Evolutionary conservation across 345 rosid species (phyloP).

Genomic region (Bretschneidera sinensis): DNA sequence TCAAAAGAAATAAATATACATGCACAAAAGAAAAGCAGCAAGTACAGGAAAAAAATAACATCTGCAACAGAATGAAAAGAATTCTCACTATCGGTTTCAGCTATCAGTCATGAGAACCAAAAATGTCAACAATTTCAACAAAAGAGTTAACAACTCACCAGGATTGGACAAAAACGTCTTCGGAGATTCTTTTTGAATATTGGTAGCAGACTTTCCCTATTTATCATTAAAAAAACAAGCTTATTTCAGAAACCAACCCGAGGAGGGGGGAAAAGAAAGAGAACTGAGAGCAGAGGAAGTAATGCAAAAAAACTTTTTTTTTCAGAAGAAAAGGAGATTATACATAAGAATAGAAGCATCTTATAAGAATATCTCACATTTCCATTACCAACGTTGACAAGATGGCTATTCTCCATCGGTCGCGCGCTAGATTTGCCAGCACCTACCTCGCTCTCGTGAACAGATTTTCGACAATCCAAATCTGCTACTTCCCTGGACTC

Average conservation of each 20-base stretch:
- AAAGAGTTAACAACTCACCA: constrained; percentile 48
- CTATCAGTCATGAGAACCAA: not conserved
- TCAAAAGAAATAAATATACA: not conserved
- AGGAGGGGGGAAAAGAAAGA: not conserved
- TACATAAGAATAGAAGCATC: constrained; percentile 6
- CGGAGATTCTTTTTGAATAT: constrained; percentile 32
- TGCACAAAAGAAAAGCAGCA: not conserved
- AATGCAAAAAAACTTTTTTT: constrained; percentile 1
- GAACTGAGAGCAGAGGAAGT: not conserved
- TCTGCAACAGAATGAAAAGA: not conserved
- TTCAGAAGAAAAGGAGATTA: constrained; percentile 4
- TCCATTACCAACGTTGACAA: constrained; percentile 45
- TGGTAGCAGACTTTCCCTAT: constrained; percentile 46
- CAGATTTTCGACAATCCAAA: constrained; percentile 35
- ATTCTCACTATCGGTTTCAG: too few species aligned
- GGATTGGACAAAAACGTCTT: constrained; percentile 36
- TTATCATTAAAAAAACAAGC: constrained; percentile 19
- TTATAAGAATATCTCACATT: constrained; percentile 45
- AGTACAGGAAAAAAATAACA: not conserved
- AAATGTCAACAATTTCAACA: not conserved
- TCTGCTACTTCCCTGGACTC: constrained; percentile 39
- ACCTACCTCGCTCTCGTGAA: constrained; percentile 28
- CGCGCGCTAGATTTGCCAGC: constrained; percentile 30
- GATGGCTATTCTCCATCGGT: constrained; percentile 35
- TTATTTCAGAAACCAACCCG: constrained; percentile 8